Conservation (phyloP, 768 basidiomycete species). For the Atractiella rhizophila region DNA sequence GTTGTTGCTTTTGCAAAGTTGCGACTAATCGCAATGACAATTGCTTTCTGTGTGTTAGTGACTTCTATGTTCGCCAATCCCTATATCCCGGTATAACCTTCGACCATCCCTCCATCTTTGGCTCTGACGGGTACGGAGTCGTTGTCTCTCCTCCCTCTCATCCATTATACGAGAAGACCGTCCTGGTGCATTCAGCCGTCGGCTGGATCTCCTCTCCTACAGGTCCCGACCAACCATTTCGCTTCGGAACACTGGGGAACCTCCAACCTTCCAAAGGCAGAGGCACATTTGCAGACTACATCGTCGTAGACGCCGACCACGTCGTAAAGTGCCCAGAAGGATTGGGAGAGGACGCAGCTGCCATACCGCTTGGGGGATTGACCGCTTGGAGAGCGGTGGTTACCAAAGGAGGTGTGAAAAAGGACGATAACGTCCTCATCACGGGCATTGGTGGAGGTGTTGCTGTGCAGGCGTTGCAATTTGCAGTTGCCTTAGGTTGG, state of each 20-base stretch:
- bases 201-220: constrained; percentile 8
- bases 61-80: constrained; percentile 22
- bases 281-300: constrained; percentile 54
- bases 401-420: constrained; percentile 37
- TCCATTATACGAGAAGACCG: constrained; percentile 7
- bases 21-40: neutral
- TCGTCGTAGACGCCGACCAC: constrained; percentile 39
- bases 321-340: constrained; percentile 41
- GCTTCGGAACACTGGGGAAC: constrained; percentile 45
- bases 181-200: constrained; percentile 7
- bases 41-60: neutral
- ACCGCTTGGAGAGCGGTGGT: constrained; percentile 60
- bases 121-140: constrained; percentile 15
- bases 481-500: constrained; percentile 41
- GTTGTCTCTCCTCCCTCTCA: constrained; percentile 9
- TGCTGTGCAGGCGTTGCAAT: constrained; percentile 46
- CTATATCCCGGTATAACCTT: constrained; percentile 15
- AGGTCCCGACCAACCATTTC: constrained; percentile 18
- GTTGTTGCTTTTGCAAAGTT: constrained; percentile 10
- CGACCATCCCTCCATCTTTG: constrained; percentile 9
- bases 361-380: constrained; percentile 50
- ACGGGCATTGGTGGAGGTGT: constrained; percentile 46
- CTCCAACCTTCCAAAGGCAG: constrained; percentile 23
- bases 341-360: constrained; percentile 37
- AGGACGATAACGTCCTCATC: constrained; percentile 48